These are phyloP conservation scores for Hericium erinaceus DNA, from an alignment of 768 basidiomycete species.

Conservation along the genomic window DNA sequence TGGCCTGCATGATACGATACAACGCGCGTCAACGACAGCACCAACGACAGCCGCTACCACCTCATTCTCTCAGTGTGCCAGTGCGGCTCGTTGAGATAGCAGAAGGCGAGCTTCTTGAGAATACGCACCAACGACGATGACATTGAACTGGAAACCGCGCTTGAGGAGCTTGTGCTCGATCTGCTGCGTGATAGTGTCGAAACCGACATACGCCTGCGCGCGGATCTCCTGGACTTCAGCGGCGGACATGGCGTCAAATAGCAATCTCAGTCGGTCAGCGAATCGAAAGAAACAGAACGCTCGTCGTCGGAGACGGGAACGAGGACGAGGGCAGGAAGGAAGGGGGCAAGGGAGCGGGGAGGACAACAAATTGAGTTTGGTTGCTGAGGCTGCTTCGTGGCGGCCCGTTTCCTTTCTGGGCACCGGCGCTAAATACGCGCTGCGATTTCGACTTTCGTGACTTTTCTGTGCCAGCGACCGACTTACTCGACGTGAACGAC, in stretches of 20 bases:
- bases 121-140: slow-evolving; percentile 86
- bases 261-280: neutral
- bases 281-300: too few species aligned
- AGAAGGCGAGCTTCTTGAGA: neutral
- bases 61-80: neutral
- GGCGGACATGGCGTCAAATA: slow-evolving; percentile 7
- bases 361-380: neutral
- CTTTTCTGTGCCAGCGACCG: neutral
- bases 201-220: slow-evolving; percentile 91
- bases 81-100: neutral
- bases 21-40: neutral
- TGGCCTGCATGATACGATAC: slow-evolving; percentile 50
- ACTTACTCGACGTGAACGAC: neutral
- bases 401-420: neutral
- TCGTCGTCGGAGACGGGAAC: too few species aligned
- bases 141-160: slow-evolving; percentile 98
- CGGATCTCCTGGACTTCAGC: slow-evolving; percentile 60
- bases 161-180: slow-evolving; percentile 99
- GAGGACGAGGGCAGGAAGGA: too few species aligned
- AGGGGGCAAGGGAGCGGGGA: too few species aligned
- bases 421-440: neutral
- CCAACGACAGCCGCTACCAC: neutral
- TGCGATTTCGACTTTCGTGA: neutral
- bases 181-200: slow-evolving; percentile 95
- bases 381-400: neutral